These are phyloP conservation scores for Eucalyptus brandiana DNA, from an alignment of 345 rosid species.

Conservation along the genomic window DNA sequence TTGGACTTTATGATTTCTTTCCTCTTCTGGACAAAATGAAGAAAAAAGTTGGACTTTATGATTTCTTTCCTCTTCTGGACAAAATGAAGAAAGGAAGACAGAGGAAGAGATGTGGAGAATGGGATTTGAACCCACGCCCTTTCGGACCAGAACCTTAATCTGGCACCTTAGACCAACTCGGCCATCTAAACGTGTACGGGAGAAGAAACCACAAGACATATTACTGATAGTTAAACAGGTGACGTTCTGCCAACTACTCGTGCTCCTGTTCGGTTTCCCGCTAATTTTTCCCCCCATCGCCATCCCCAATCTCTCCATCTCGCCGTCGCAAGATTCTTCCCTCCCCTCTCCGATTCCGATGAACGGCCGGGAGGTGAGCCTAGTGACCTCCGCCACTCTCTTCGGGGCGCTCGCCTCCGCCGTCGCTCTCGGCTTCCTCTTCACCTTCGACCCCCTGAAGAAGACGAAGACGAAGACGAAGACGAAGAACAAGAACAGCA, in stretches of 20 bases:
- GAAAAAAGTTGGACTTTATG: too few relatives aligned
- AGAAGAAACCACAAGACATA: too few relatives aligned
- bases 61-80: background rate
- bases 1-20: background rate
- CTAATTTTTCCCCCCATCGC: background rate
- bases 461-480: background rate
- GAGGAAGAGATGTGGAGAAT: slow-evolving; percentile 36
- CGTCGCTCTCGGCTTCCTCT: slow-evolving; percentile 36
- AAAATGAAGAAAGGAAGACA: background rate
- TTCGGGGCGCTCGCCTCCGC: slow-evolving; percentile 61
- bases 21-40: background rate
- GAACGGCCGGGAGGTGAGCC: slow-evolving; percentile 49
- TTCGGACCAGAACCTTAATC: slow-evolving; percentile 99
- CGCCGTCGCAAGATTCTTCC: background rate
- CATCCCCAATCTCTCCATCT: background rate
- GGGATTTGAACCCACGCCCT: slow-evolving; percentile 98
- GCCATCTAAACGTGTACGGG: slow-evolving; percentile 48
- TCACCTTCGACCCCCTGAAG: slow-evolving; percentile 6
- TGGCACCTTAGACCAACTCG: slow-evolving; percentile 99
- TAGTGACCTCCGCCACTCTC: slow-evolving; percentile 53
- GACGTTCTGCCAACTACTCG: too few relatives aligned
- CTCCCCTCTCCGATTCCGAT: slow-evolving; percentile 1
- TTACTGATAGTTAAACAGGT: too few relatives aligned
- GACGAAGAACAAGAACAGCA: background rate
- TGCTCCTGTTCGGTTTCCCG: background rate